Evolutionary conservation across 805 yeast species (phyloP).

Genomic region (Clavispora santaluciae): DNA sequence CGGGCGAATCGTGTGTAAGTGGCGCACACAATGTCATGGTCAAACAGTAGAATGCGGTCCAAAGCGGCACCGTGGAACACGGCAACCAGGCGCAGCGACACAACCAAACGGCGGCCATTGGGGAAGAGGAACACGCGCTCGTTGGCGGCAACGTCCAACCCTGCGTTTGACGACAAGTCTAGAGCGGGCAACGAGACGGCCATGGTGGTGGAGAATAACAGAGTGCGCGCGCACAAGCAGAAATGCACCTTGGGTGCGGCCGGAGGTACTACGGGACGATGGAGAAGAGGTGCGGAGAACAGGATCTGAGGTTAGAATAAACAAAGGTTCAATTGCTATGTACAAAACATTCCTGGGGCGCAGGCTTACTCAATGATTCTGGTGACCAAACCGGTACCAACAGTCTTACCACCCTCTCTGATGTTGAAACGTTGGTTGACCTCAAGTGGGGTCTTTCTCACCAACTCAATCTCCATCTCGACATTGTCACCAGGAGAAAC

Average conservation of each 20-base stretch:
- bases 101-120: conserved; percentile 30
- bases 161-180: conserved; percentile 24
- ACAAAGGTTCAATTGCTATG: conserved; percentile 5
- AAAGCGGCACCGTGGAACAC: conserved; percentile 49
- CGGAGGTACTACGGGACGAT: conserved; percentile 1
- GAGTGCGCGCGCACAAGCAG: background rate
- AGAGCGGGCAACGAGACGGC: conserved; percentile 27
- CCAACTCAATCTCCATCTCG: conserved; percentile 89
- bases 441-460: conserved; percentile 90
- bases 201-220: background rate
- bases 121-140: conserved; percentile 20
- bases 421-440: conserved; percentile 97
- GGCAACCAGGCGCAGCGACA: conserved; percentile 35
- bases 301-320: background rate
- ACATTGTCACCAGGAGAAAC: conserved; percentile 98
- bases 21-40: conserved; percentile 52
- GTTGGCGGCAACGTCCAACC: conserved; percentile 19
- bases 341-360: background rate
- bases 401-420: conserved; percentile 99
- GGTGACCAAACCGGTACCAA: conserved; percentile 97
- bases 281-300: background rate
- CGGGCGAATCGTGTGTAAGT: conserved; percentile 51
- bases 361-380: conserved; percentile 64
- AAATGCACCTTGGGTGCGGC: too few species aligned
- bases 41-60: conserved; percentile 45